These are phyloP conservation scores for Hypoxylon cercidicola DNA, from an alignment of 495 filamentous ascomycete species.

Conservation along the genomic window DNA sequence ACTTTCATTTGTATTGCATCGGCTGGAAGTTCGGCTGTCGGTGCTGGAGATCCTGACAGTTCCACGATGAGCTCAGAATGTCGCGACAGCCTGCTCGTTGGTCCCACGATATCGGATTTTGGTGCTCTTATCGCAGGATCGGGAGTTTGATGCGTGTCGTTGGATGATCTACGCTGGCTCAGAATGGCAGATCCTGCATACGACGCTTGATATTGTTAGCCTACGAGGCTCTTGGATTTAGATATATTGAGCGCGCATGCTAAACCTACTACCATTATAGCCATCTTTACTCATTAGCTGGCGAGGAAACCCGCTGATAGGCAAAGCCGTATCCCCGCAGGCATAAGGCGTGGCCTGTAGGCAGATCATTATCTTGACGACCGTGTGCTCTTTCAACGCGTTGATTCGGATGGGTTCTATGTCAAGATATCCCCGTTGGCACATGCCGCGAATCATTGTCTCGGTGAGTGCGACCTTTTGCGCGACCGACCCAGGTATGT, in stretches of 20 bases:
- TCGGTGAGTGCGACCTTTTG: slow-evolving; percentile 24
- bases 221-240: background rate
- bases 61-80: background rate
- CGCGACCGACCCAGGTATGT: slow-evolving; percentile 5
- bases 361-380: slow-evolving; percentile 35
- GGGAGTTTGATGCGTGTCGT: background rate
- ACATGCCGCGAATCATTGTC: slow-evolving; percentile 29
- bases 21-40: background rate
- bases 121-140: background rate
- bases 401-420: slow-evolving; percentile 23
- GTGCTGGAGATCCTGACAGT: background rate
- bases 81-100: background rate
- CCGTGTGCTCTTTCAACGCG: slow-evolving; percentile 13
- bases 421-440: slow-evolving; percentile 26
- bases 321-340: slow-evolving; percentile 20
- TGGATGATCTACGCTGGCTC: background rate
- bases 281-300: slow-evolving; percentile 39
- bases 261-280: background rate
- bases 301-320: slow-evolving; percentile 48
- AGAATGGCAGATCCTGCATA: background rate
- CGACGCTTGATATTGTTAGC: background rate
- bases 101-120: background rate
- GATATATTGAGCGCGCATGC: no score
- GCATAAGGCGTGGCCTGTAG: slow-evolving; percentile 28
- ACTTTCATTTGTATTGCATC: background rate